Evolutionary conservation across 1,284 basidiomycete species (phyloP), one percentile per base, ranked within the genome.

Genomic region (Tilletia setariae): DNA sequence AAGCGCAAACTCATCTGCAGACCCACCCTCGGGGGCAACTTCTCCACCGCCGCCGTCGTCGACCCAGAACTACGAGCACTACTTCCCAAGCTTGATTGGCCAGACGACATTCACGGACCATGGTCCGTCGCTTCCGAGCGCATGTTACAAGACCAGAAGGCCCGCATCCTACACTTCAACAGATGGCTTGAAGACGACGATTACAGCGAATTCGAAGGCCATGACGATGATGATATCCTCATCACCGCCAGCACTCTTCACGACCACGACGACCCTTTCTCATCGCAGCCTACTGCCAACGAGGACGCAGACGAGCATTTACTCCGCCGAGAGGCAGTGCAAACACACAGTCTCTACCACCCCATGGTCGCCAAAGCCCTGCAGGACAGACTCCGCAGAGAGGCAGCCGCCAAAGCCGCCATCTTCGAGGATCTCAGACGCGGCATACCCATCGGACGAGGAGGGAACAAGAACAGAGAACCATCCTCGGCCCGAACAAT

Each of bases 331-430:
- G 66, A 63, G 53, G 53, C 51, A 8, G 28, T 44, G 1, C 64
- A 28, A 8, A 28, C 47, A 8, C 21, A 66, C n/a, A 66, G 67
- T n/a, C 74, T 76, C 63, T 65, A 69, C 42, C 77, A 79, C 53
- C 77, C 77, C n/a, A 79, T 79, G 77, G 74, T 79, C 15, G 77
- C 77, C 53, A 79, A 79, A 64, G 77, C 73, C 2, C 59, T 79
- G 59, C 69, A 73, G 46, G 77, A 79, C 65, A 76, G 77, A 9
- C 70, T 72, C 28, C 71, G 73, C 62, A 76, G 70, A 47, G 59
- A 70, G 9, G 70, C 69, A n/a, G 70, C 69, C 2, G 70, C 66
- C 16, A 61, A 61, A n/a, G 16, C 23, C 7, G 32, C 56, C 30
- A 35, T 11, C 2, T 21, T 61, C 35, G 35, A 40, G 11, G 35